Evolutionary conservation across 1,284 basidiomycete genomes (phyloP), one percentile per base, ranked within the genome.

Genomic region (Gymnopus androsaceus): DNA sequence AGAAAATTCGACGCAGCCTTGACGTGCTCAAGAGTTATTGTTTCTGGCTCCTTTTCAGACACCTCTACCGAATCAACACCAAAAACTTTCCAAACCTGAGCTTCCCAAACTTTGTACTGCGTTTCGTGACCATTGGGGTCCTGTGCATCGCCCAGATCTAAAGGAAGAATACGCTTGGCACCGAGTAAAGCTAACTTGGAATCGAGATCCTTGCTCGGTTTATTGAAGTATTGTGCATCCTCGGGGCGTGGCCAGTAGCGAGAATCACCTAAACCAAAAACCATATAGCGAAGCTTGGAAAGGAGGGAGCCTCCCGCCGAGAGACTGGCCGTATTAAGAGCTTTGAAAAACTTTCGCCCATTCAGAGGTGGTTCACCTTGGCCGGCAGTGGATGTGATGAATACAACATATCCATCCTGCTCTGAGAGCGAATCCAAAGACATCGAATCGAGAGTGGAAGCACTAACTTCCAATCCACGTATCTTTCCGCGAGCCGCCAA

Each of bases 241-340:
- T 98, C 95, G 23, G 92, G 82, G 46, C 96, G 85, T n/a, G 97
- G 97, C 96, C 96, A 99, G 77, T 99, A 99, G 75, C 97, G 95
- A 69, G 91, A 95, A 74, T 99, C 96, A 62, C 96, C 96, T 87
- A 99, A 90, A 49, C 81, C 95, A 65, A 99, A 98, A 54, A 99
- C 94, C 55, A 88, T 75, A 69, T 85, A 91, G 66, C 84, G 87
- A 61, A 94, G 74, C 58, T 85, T 84, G 40, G 73, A 62, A 50
- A 92, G 75, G 7, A 77, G 75, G 52, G 71, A 55, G 88, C 83
- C n/a, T 80, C 79, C 75, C 15, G 80, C 71, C n/a, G 15, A 25
- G 17, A 19, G 15, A 19, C 17, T 46, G 0, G 78, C 79, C 28
- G 88, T 86, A 66, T 88, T 89, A 59, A 95, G 65, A 3, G 90